These are phyloP conservation scores for Rubia peregrina DNA, from an alignment of 305 asterid genomes.

Conservation along the genomic window DNA sequence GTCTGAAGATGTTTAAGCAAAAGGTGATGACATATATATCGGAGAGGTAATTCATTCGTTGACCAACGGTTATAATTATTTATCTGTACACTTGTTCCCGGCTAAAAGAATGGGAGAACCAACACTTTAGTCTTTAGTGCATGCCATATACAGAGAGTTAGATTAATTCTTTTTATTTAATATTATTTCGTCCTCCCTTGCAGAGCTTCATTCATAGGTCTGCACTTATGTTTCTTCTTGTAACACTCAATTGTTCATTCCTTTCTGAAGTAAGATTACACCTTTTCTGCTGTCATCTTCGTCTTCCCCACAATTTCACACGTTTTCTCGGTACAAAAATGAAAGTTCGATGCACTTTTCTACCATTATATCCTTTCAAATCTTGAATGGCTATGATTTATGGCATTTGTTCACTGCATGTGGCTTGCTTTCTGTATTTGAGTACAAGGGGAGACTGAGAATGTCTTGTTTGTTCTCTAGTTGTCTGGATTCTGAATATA, in stretches of 20 bases:
- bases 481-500: conserved; percentile 6
- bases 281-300: conserved; percentile 9
- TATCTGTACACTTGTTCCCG: conserved; percentile 23
- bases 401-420: conserved; percentile 10
- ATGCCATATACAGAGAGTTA: conserved; percentile 28
- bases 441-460: background rate
- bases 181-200: background rate
- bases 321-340: conserved; percentile 6
- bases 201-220: conserved; percentile 12
- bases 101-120: conserved; percentile 28
- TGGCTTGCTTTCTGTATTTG: background rate
- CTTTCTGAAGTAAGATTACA: conserved; percentile 28
- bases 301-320: background rate
- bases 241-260: conserved; percentile 37
- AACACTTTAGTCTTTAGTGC: conserved; percentile 26
- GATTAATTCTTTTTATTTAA: conserved; percentile 17
- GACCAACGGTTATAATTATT: conserved; percentile 23
- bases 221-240: conserved; percentile 25
- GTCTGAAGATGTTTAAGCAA: conserved; percentile 26
- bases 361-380: background rate
- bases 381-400: background rate
- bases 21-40: conserved; percentile 19
- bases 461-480: conserved; percentile 2
- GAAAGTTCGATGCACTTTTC: background rate
- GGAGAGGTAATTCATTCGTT: conserved; percentile 31